Base-by-base conservation (phyloP, 495 filamentous ascomycete species). In the Neurospora tetrasperma region DNA sequence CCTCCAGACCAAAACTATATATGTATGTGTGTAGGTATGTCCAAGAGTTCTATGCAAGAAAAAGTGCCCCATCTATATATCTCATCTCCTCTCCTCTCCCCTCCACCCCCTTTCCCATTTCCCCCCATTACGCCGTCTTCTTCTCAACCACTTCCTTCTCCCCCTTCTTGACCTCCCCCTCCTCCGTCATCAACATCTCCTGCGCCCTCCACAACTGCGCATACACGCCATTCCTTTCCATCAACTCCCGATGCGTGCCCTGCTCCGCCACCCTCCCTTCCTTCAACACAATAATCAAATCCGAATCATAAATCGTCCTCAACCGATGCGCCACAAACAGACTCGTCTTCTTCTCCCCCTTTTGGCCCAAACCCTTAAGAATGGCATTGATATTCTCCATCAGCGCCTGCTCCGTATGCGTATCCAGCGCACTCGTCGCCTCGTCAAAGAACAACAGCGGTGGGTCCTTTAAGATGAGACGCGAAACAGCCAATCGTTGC, bases 381-480 rank as follows among this genome's bases (percentile, higher is more conserved):
- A 99, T 97, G 78, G 91, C 91, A 79, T 97, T 97, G 81, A 98
- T 98, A 76, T 98, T 97, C 73, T 90, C 87, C 81, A 99, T 89
- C 46, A 99, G 85, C 0, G 91, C 90, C 81, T 97, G 93, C 81
- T 99, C 96, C 0, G 96, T 98, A 79, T 98, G 93, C 0, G 96
- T 98, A 78, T 99, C 96, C 68, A 99, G 85, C 1, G 96, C 96
- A 69, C 93, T 96, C 1, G 96, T 99, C 82, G 96, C 96, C 84
- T 99, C 96, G 77, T 99, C 96, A 75, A 98, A 98, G 87, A 99
- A 98, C 1, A 98, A 83, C 42, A 98, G 82, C 7, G 94, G 91
- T 1, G 96, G 95, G 76, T 99, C 93, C 76, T 99, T 99, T 62
- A 99, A 83, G 1, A 99, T 86, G 43, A 98, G 79, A 41, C 96